Evolutionary conservation across 1,284 basidiomycete genomes (phyloP), one percentile per base, ranked within the genome.

Genomic region (Boletus semigastroideus): DNA sequence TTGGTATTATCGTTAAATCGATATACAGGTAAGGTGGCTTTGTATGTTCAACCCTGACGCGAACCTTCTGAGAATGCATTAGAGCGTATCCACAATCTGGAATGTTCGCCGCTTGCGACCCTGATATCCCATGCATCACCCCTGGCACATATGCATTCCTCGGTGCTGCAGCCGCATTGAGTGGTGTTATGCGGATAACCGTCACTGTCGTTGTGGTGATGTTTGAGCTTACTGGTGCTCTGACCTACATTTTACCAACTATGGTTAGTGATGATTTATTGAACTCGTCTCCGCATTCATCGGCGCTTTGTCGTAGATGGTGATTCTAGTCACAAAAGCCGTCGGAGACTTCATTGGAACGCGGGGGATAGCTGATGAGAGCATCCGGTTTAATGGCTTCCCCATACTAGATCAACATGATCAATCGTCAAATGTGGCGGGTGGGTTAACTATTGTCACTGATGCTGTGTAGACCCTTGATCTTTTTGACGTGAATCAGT

Each of bases 121-220:
- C 94, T 1, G 92, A 98, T 66, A 82, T 90, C 13, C 94, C 94
- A 0, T 99, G 97, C 65, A 99, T 99, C 64, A 98, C 96, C 0
- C 97, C 97, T 0, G 97, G 97, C 13, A 99, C 96, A 8, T 98
- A 98, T 70, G 95, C 95, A 0, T 90, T 98, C 63, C 78, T 98
- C 14, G 94, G 95, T 13, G 94, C 95, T 2, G 94, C 93, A 5
- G 95, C 95, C 5, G 90, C 94, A n/a, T 75, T 98, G 25, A 93
- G 94, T 53, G 97, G 97, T 25, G 86, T 99, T 48, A 99, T 98
- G 78, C 82, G 95, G 56, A 92, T 98, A 56, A 99, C 97, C 0
- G 93, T 99, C 20, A 94, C 95, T 0, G 94, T 99, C 2, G 97
- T 98, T 2, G 97, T 99, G 49, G 98, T 99, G 72, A 99, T 99